Conservation (phyloP, 371 early-diverging fungal species). For the Phascolomyces articulosus region DNA sequence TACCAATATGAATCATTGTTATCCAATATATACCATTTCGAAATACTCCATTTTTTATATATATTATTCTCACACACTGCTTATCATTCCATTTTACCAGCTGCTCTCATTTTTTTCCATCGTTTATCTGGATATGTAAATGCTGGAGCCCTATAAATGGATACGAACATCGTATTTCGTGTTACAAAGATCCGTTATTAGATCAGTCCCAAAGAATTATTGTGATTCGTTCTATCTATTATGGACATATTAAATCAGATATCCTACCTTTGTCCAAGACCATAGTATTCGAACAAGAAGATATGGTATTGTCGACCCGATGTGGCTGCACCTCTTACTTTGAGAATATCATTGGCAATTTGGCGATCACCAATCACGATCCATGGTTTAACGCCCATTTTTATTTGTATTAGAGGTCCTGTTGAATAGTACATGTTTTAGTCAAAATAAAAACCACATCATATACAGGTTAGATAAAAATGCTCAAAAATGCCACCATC, state of each 20-base stretch:
- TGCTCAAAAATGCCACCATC: no score
- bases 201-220: neutral
- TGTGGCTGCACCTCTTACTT: slow-evolving; percentile 10
- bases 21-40: no score
- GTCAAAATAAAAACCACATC: no score
- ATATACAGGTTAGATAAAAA: no score
- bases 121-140: slow-evolving; percentile 9
- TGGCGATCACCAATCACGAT: slow-evolving; percentile 19
- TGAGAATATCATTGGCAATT: slow-evolving; percentile 23
- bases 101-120: slow-evolving; percentile 16
- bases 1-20: no score
- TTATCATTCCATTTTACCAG: slow-evolving; percentile 2
- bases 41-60: no score
- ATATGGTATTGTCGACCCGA: slow-evolving; percentile 16
- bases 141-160: slow-evolving; percentile 13
- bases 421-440: no score
- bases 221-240: no score
- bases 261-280: no score
- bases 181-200: no score
- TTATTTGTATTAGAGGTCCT: neutral
- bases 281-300: slow-evolving; percentile 10
- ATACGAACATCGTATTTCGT: no score
- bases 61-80: neutral
- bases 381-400: slow-evolving; percentile 25
- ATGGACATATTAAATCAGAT: no score